Base-by-base conservation (phyloP, 2,329 filamentous ascomycete genomes). In the Microdochium paspali region DNA sequence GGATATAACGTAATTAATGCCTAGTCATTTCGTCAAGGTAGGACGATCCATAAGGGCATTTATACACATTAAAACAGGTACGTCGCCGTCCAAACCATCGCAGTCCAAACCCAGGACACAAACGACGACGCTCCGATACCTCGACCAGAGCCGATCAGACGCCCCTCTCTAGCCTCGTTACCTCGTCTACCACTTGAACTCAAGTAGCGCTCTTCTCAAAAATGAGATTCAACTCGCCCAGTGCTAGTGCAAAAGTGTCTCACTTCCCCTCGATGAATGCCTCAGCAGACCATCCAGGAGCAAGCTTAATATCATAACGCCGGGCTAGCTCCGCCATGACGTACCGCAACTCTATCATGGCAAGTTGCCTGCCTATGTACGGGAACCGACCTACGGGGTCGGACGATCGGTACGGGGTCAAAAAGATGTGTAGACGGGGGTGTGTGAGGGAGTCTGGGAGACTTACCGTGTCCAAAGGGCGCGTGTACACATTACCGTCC, bases 301-400 rank as follows among this genome's bases (percentile, higher is more conserved):
- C 47, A 12, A 51, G 24, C 5, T 9, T 35, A 4, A 51, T 44
- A n/a, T 51, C n/a, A 7, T 49, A 51, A 10, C 43, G 31, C 3
- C 30, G 30, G 2, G 47, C 35, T 13, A 51, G 45, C 9, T 44
- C 44, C 35, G 45, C 45, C 2, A 46, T 47, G 6, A 51, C 44
- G 23, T 28, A 43, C 24, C 50, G 50, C 10, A 52, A 45, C 20
- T 48, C 48, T 44, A 50, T 50, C 12, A 47, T 30, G 28, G 46
- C 50, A 10, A 52, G 42, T 12, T 46, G 40, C 39, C 50, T 52
- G 13, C 49, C 49, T 2, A 49, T 47, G 25, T 49, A 52, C 24
- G 45, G 47, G 26, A 39, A 50, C 3, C 46, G 46, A 25, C 50
- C 50, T 52, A 43, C 2, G 21, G 5, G 10, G 28, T 20, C 18